Conservation (phyloP, 331 rosid genomes). For the Malus hybrid region DNA sequence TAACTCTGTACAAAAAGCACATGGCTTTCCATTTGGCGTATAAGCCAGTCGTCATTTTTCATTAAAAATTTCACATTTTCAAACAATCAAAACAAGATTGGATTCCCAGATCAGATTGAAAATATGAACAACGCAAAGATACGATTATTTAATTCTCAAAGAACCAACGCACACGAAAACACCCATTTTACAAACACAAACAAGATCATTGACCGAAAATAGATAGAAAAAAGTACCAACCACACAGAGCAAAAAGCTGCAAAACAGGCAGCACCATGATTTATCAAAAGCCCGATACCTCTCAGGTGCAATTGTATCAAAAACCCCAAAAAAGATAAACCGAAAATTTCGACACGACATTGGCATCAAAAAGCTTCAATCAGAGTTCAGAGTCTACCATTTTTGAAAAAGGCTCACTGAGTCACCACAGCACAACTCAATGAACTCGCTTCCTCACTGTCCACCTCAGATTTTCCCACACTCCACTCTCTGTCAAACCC, state of each 20-base stretch:
- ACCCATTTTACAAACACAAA: background rate
- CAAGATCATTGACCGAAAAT: background rate
- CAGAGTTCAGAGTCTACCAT: conserved; percentile 41
- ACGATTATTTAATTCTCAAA: background rate
- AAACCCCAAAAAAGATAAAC: background rate
- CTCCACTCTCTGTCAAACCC: conserved; percentile 11
- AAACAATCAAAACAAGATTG: background rate
- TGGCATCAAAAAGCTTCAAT: conserved; percentile 25
- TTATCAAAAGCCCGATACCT: background rate
- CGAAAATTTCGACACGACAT: conserved; percentile 1
- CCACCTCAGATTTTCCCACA: conserved; percentile 1
- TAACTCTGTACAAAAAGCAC: background rate
- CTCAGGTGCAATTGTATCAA: background rate
- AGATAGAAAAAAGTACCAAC: background rate
- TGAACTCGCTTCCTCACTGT: conserved; percentile 9
- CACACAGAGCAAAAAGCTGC: background rate
- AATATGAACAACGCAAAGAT: background rate
- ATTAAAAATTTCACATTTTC: background rate
- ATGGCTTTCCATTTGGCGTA: background rate
- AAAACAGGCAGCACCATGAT: background rate
- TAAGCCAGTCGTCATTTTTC: background rate
- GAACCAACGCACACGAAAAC: background rate
- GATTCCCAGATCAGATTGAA: background rate
- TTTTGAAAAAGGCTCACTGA: conserved; percentile 11
- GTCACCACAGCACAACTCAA: conserved; percentile 9